phyloP scores from a whole-genome alignment of 1,284 basidiomycete genomes.

The Testicularia cyperi region DNA sequence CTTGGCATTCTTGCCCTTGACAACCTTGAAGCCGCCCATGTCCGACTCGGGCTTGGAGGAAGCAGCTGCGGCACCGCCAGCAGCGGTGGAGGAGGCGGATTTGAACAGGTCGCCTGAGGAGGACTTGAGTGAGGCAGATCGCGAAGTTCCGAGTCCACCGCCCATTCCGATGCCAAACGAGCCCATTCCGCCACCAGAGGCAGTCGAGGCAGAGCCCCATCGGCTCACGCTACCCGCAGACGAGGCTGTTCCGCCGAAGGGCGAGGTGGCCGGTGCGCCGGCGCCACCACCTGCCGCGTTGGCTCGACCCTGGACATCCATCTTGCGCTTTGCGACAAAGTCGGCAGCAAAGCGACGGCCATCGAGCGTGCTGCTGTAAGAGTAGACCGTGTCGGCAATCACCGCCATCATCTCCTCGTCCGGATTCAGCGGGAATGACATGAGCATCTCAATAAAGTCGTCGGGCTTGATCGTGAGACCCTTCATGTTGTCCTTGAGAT shows the following conservation, averaged over 20 bases:
- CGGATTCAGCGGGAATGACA: constrained; percentile 60
- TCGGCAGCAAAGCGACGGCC: constrained; percentile 90
- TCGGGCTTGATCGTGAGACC: constrained; percentile 69
- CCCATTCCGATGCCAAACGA: constrained; percentile 2
- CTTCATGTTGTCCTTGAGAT: constrained; percentile 83
- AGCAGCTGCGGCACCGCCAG: background rate
- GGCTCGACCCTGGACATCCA: constrained; percentile 45
- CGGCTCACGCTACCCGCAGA: no score
- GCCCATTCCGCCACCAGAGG: constrained; percentile 2
- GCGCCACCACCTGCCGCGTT: no score
- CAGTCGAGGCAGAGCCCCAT: constrained; percentile 5
- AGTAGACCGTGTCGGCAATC: constrained; percentile 68
- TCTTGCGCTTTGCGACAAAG: constrained; percentile 80
- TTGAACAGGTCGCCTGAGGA: no score
- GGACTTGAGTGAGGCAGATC: no score
- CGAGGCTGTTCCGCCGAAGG: background rate
- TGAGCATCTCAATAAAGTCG: constrained; percentile 61
- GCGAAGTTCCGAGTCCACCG: no score
- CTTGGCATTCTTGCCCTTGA: constrained; percentile 47
- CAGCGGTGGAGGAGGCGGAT: background rate
- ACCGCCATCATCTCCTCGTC: constrained; percentile 58
- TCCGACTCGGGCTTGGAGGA: background rate
- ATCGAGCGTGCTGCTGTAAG: constrained; percentile 88
- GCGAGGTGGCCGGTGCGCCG: background rate
- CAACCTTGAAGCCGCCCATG: constrained; percentile 43